A percentile compares a stretch with the other conserved stretches of the same genome.
These are phyloP conservation scores for Neofusicoccum ribis DNA, from an alignment of 2,329 filamentous ascomycete species.

Conservation along the genomic window DNA sequence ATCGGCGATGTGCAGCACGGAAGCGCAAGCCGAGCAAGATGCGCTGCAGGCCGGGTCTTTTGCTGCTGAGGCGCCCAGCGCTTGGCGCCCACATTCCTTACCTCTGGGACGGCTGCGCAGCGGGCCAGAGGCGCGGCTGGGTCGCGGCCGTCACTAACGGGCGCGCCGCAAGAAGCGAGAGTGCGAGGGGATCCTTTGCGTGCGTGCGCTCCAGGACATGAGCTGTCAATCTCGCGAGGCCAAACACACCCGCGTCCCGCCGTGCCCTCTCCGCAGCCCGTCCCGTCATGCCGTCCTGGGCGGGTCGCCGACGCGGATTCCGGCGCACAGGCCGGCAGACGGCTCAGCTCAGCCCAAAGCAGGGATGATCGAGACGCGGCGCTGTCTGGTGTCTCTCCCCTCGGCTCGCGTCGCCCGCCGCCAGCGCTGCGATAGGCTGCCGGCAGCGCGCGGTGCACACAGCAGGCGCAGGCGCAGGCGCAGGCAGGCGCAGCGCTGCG, in stretches of 20 bases:
- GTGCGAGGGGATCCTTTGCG: not conserved
- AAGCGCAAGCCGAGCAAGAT: not conserved
- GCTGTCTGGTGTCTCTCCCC: conserved; percentile 13
- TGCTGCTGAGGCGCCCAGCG: not conserved
- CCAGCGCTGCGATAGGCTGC: not conserved
- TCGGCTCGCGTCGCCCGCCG: conserved; percentile 9
- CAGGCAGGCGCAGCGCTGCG: not conserved
- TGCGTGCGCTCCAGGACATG: not conserved
- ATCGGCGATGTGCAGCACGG: conserved; percentile 5
- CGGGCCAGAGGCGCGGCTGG: not conserved
- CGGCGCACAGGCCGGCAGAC: not conserved
- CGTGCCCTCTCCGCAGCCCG: conserved; percentile 9
- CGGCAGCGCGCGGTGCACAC: not conserved
- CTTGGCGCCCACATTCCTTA: not conserved
- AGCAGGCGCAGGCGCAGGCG: conserved; percentile 11
- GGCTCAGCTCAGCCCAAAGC: conserved; percentile 4
- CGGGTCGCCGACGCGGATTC: conserved; percentile 2
- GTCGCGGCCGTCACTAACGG: not conserved
- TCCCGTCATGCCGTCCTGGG: conserved; percentile 2
- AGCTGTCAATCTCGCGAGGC: conserved; percentile 12
- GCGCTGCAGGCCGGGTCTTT: not conserved
- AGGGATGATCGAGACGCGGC: conserved; percentile 12
- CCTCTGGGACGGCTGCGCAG: not conserved
- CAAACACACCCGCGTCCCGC: conserved; percentile 11
- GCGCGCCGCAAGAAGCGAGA: conserved; percentile 13